phyloP scores from a whole-genome alignment of 345 rosid species.

The Citrus australasica region DNA sequence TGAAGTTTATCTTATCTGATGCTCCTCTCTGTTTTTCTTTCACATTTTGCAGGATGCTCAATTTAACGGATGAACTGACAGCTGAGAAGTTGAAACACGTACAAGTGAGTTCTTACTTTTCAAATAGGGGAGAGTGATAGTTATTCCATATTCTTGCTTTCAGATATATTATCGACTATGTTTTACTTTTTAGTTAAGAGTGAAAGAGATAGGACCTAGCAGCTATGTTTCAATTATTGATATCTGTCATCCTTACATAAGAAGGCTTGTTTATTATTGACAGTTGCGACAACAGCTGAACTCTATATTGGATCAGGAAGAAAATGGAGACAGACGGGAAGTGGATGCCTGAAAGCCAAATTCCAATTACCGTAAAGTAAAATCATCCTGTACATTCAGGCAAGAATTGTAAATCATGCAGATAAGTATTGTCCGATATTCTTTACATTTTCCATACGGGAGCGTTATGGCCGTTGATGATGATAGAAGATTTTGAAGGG shows the following conservation, averaged over 20 bases:
- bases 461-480: slow-evolving; percentile 6
- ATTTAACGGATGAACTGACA: slow-evolving; percentile 68
- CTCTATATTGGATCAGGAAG: slow-evolving; percentile 44
- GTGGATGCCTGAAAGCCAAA: slow-evolving; percentile 27
- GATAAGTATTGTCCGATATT: slow-evolving; percentile 12
- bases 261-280: slow-evolving; percentile 11
- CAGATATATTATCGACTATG: not conserved
- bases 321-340: slow-evolving; percentile 43
- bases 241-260: not conserved
- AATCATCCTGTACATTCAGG: slow-evolving; percentile 22
- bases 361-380: slow-evolving; percentile 13
- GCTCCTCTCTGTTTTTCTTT: not conserved
- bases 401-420: slow-evolving; percentile 28
- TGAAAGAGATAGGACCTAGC: not conserved
- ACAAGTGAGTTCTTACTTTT: slow-evolving; percentile 50
- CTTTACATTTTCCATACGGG: slow-evolving; percentile 4
- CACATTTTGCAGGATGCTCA: slow-evolving; percentile 56
- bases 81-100: slow-evolving; percentile 61
- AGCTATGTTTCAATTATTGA: not conserved
- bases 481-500: not conserved
- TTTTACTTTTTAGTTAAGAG: not conserved
- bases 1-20: slow-evolving; percentile 16
- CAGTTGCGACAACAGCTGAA: slow-evolving; percentile 73
- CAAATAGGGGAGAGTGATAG: not conserved
- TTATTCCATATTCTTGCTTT: not conserved